A percentile compares a stretch with the other conserved stretches of the same genome.
These are phyloP conservation scores for Zygosaccharomyces rouxii DNA, from an alignment of 805 yeast genomes.

Conservation along the genomic window DNA sequence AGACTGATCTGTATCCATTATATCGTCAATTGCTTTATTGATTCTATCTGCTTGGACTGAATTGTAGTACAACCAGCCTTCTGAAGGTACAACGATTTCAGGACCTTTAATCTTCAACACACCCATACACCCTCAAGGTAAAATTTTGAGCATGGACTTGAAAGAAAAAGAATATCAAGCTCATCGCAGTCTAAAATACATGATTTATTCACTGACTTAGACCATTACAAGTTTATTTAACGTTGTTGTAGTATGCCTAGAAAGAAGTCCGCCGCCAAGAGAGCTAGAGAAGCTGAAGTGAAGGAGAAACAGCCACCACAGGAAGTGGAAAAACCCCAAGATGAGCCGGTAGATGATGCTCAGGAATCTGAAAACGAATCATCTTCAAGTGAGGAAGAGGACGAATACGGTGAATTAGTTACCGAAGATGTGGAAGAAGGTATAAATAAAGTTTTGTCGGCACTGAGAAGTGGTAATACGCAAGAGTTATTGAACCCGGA, in stretches of 20 bases:
- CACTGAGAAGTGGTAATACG: slow-evolving; percentile 66
- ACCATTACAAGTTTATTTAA: background rate
- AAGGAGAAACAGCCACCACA: slow-evolving; percentile 16
- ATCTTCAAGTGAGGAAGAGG: slow-evolving; percentile 59
- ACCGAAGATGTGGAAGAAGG: slow-evolving; percentile 84
- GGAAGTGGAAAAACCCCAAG: slow-evolving; percentile 29
- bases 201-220: background rate
- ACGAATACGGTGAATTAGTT: slow-evolving; percentile 81
- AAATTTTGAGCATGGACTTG: background rate
- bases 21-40: background rate
- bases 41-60: background rate
- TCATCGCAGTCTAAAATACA: background rate
- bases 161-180: slow-evolving; percentile 1
- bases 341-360: slow-evolving; percentile 29
- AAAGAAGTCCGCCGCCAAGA: slow-evolving; percentile 80
- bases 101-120: slow-evolving; percentile 4
- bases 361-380: slow-evolving; percentile 41
- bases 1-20: slow-evolving; percentile 39
- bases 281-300: slow-evolving; percentile 48
- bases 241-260: slow-evolving; percentile 56
- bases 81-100: background rate
- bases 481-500: slow-evolving; percentile 56
- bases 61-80: background rate
- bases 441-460: slow-evolving; percentile 62
- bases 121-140: background rate